phyloP scores from a whole-genome alignment of 2,329 filamentous ascomycete genomes.

The Ramularia endophylla region DNA sequence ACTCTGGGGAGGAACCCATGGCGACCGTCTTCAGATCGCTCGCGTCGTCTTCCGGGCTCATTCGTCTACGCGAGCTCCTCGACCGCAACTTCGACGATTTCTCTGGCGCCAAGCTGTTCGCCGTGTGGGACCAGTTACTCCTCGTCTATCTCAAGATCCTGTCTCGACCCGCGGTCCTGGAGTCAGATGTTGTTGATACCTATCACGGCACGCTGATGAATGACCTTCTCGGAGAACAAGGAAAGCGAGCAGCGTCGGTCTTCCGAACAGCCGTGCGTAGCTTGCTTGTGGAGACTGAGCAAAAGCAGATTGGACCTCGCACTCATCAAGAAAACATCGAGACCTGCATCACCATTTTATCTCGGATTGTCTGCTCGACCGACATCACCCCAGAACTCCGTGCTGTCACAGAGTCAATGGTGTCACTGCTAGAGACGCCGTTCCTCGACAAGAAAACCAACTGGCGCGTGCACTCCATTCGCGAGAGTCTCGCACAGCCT shows the following conservation, averaged over 20 bases:
- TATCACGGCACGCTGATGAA: conserved; percentile 4
- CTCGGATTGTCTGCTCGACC: conserved; percentile 7
- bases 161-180: no score
- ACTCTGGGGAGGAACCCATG: conserved; percentile 7
- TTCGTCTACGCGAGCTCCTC: conserved; percentile 5
- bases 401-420: no score
- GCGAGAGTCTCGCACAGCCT: no score
- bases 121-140: no score
- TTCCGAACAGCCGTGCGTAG: conserved; percentile 3
- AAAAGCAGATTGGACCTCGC: neutral
- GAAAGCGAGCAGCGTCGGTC: conserved; percentile 4
- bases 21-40: conserved; percentile 7
- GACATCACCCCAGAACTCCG: conserved; percentile 1
- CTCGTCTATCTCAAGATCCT: no score
- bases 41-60: conserved; percentile 2
- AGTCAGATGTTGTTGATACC: no score
- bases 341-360: conserved; percentile 6
- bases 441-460: no score
- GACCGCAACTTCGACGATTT: conserved; percentile 1
- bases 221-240: conserved; percentile 7
- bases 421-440: no score
- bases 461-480: no score
- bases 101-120: neutral
- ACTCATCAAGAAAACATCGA: neutral
- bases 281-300: neutral